Evolutionary conservation across 2,329 filamentous ascomycete species (phyloP), one percentile per base, ranked within the genome.

Genomic region (Sclerotinia minor): DNA sequence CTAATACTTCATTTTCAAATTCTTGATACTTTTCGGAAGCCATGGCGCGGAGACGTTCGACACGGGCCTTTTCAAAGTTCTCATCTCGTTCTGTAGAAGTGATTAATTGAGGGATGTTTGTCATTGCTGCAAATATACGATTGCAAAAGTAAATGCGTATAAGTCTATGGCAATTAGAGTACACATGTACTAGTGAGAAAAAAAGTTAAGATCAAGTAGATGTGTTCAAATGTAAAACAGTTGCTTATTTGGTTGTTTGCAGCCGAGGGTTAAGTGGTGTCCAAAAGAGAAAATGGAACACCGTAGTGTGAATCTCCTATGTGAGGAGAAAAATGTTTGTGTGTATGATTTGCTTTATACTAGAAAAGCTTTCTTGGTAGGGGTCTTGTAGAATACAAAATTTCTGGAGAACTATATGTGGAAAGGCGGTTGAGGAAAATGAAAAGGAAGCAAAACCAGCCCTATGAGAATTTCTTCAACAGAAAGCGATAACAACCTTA

Each of bases 1-100:
- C 59, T 38, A 50, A 35, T 13, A 63, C 44, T 47, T 63, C 59
- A 13, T 50, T 24, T 50, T 38, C 24, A 32, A 63, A 63, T 26
- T 45, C 32, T 19, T 26, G 45, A 26, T 26, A 63, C 11, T 38
- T 35, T 15, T 35, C 11, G 53, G 13, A 35, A n/a, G 47, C 59
- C 24, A 11, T 50, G 5, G 47, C 32, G 26, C 44, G 45, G n/a
- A 63, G 45, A n/a, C 15, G 29, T 50, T 50, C n/a, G 21, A 50
- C 29, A 5, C 59, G 59, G 21, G 59, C 59, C n/a, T 50, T 63
- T n/a, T 63, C 59, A 11, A 35, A n/a, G 1, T 50, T n/a, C 19
- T 47, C 24, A 5, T 50, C 45, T 24, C 58, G 29, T 7, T 45
- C 44, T 24, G 59, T 63, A 21, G 45, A 50, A 26, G 17, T 13